Base-by-base conservation (phyloP, 495 filamentous ascomycete species). In the Parmelia sp. region DNA sequence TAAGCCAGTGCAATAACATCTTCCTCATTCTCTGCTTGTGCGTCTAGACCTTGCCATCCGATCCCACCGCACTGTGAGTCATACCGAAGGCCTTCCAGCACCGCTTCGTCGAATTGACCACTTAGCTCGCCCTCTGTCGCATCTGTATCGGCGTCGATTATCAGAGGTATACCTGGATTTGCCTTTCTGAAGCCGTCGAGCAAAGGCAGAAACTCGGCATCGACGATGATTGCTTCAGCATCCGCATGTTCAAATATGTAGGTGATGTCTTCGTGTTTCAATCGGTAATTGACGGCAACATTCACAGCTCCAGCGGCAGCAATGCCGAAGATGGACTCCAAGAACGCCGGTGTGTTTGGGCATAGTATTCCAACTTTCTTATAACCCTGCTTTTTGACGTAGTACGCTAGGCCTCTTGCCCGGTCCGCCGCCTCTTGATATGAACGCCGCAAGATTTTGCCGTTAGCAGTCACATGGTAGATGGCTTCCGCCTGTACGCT, bases 281-380 rank as follows among this genome's bases (percentile, higher is more conserved):
- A 76, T 9, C 94, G 82, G 73, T 95, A 94, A 70, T 98, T 98
- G n/a, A 92, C 88, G 10, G 86, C 85, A 65, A 96, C 86, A 68
- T 90, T 88, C 14, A 96, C 82, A 14, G 78, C 90, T 11, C 91
- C 91, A 4, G 90, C 92, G 29, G 92, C 94, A 3, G 84, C 86
- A 70, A 97, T 89, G 9, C 89, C 94, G 69, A 92, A 98, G 57
- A 97, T 88, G 3, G 84, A 80, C 75, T 97, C 93, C 25, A 97
- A 77, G 72, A 97, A 97, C 0, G 91, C 94, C 4, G 94, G 94
- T 8, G 94, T 98, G 72, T 98, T 98, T 2, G 95, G 87, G 27
- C 84, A 85, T 7, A 98, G 79, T 45, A 98, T 86, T 8, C 94
- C 94, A 3, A 88, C 81, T 62, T 88, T 82, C 71, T 83, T 87